Base-by-base conservation (phyloP, 176 grass and related monocot genomes). In the Stipa capillata region DNA sequence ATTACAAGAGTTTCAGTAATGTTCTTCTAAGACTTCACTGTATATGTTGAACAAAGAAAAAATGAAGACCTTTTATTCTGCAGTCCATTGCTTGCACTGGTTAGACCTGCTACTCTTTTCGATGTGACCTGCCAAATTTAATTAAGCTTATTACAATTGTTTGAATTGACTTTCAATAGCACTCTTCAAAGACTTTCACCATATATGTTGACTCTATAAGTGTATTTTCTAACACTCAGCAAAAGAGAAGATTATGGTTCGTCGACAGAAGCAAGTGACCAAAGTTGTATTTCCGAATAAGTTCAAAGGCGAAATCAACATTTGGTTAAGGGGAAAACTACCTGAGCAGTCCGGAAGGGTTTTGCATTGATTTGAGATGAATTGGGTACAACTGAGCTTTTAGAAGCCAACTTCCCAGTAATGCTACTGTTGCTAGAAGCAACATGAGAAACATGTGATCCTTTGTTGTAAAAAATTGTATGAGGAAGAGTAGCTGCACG, bases 11-110 rank as follows among this genome's bases (percentile, higher is more conserved):
- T 75, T 74, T 89, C 16, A 84, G 33, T 74, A 62, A 69, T 23
- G 53, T 84, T 69, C 45, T 5, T 63, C 20, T n/a, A 74, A 52
- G 4, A 75, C 8, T 13, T 68, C 42, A 75, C 12, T 45, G 12
- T 48, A 44, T 41, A 73, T 52, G 25, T 36, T 27, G 39, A 59
- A 53, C 10, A 69, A n/a, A n/a, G n/a, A n/a, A n/a, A n/a, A n/a
- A n/a, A n/a, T n/a, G 58, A 61, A 61, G 29, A 89, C 87, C 87
- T 89, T 89, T 84, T 89, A 74, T 89, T 84, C 34, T 84, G 76
- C 1, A 20, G 28, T 59, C 27, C 43, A 16, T 80, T 84, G 52
- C 45, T 62, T 80, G 67, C 0, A 6, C 43, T 69, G 27, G 52
- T 69, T 34, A 42, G 60, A 23, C 25, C 52, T 44, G 60, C 6